A percentile compares a stretch with the other conserved stretches of the same genome.
phyloP scores from a whole-genome alignment of 2,329 filamentous ascomycete species.

The Calonectria ilicicola region DNA sequence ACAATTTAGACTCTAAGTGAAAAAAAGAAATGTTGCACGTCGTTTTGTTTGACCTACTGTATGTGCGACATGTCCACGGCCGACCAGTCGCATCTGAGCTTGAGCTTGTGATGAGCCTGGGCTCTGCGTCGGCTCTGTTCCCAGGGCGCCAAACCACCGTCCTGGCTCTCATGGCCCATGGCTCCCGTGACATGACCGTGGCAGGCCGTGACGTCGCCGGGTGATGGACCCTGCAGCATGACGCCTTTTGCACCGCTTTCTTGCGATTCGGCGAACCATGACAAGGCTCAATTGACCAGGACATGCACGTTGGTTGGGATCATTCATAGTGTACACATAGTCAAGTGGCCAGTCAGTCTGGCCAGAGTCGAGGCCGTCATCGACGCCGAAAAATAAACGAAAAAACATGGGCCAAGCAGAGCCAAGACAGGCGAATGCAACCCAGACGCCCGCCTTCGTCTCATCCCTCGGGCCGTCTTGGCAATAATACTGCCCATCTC shows the following conservation, averaged over 20 bases:
- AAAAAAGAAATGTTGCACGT: neutral
- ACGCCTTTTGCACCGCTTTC: neutral
- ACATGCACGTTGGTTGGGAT: no score
- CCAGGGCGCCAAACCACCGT: neutral
- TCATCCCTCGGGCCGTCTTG: conserved; percentile 8
- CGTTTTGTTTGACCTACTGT: neutral
- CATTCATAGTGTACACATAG: neutral
- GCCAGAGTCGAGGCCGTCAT: neutral
- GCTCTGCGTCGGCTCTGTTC: neutral
- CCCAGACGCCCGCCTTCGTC: neutral
- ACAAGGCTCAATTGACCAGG: neutral
- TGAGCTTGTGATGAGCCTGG: neutral
- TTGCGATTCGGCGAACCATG: neutral
- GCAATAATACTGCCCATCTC: neutral
- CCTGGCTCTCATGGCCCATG: no score
- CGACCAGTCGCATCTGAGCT: neutral
- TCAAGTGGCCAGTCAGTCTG: neutral
- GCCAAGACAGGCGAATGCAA: conserved; percentile 1
- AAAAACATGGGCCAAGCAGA: neutral
- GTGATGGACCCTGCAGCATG: neutral
- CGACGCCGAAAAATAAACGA: conserved; percentile 9
- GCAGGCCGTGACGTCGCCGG: neutral
- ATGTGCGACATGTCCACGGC: neutral
- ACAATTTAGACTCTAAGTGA: neutral
- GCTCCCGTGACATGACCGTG: neutral